Percentiles rank a stretch among this genome's conserved stretches.
phyloP scores from a whole-genome alignment of 169 alveolate genomes.

The Babesia divergens region DNA sequence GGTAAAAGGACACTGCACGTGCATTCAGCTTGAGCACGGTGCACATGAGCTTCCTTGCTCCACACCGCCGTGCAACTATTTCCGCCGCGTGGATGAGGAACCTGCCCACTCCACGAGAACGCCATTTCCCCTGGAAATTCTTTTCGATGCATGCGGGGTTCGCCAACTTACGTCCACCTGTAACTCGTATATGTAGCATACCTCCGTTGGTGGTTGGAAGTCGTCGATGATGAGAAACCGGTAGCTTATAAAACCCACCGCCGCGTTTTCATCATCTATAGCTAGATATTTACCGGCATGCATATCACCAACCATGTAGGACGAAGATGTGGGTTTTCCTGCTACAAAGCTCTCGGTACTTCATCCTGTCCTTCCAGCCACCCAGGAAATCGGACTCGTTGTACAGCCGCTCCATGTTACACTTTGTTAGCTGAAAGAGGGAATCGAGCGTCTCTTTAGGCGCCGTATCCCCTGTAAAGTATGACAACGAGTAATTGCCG shows the following conservation, averaged over 20 bases:
- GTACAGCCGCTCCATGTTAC: conserved; percentile 65
- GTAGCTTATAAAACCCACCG: conserved; percentile 57
- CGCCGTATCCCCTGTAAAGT: conserved; percentile 27
- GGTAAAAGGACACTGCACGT: conserved; percentile 68
- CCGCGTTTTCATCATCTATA: conserved; percentile 9
- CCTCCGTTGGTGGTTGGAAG: conserved; percentile 57
- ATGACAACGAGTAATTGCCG: not conserved
- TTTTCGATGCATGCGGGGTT: not conserved
- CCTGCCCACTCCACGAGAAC: conserved; percentile 61
- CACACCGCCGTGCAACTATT: conserved; percentile 22
- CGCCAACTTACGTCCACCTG: conserved; percentile 39
- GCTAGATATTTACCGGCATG: not conserved
- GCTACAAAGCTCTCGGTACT: conserved; percentile 55
- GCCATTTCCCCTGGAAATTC: not conserved
- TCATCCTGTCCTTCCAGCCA: conserved; percentile 71
- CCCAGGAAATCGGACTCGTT: conserved; percentile 61
- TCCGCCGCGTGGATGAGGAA: conserved; percentile 44
- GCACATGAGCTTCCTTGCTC: conserved; percentile 66
- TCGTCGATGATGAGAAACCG: conserved; percentile 54
- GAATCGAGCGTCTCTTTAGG: conserved; percentile 16
- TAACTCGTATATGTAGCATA: conserved; percentile 56
- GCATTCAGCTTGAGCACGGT: conserved; percentile 65
- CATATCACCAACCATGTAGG: conserved; percentile 7
- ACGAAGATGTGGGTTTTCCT: conserved; percentile 46
- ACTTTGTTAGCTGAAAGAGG: conserved; percentile 49